Conservation (phyloP, 345 rosid species). For the Laguncularia racemosa region DNA sequence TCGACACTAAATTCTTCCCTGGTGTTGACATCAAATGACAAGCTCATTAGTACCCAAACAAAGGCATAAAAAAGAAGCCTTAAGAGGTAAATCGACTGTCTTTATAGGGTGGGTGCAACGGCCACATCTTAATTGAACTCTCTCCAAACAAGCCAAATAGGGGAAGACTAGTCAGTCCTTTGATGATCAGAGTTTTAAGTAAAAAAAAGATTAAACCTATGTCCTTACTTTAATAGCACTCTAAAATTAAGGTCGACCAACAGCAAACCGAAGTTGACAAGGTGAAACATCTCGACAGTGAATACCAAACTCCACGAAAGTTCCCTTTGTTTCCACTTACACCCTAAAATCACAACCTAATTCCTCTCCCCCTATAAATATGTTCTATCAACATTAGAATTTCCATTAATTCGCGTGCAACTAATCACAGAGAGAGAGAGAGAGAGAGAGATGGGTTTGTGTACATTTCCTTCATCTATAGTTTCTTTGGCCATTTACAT, state of each 20-base stretch:
- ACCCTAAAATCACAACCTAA: slow-evolving; percentile 21
- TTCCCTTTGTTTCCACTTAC: neutral
- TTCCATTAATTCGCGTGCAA: neutral
- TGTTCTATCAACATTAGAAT: neutral
- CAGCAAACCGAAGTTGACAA: slow-evolving; percentile 11
- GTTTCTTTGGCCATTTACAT: slow-evolving; percentile 6
- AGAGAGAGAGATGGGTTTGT: slow-evolving; percentile 13
- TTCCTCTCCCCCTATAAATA: slow-evolving; percentile 14
- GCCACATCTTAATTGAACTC: too few relatives aligned
- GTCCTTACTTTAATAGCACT: slow-evolving; percentile 44
- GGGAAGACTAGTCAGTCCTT: too few relatives aligned
- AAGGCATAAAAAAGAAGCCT: too few relatives aligned
- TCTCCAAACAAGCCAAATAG: too few relatives aligned
- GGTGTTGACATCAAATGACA: too few relatives aligned
- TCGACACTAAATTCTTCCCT: too few relatives aligned
- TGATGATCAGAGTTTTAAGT: too few relatives aligned
- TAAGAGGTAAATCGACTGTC: too few relatives aligned
- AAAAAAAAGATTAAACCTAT: too few relatives aligned
- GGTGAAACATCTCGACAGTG: slow-evolving; percentile 9
- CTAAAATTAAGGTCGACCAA: slow-evolving; percentile 55
- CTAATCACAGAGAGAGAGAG: neutral
- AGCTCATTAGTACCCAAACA: too few relatives aligned
- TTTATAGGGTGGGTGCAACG: too few relatives aligned
- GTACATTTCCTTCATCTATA: neutral
- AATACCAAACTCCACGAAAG: neutral